Conservation (phyloP, 2,329 filamentous ascomycete species). For the Ceratocystis colombiana region DNA sequence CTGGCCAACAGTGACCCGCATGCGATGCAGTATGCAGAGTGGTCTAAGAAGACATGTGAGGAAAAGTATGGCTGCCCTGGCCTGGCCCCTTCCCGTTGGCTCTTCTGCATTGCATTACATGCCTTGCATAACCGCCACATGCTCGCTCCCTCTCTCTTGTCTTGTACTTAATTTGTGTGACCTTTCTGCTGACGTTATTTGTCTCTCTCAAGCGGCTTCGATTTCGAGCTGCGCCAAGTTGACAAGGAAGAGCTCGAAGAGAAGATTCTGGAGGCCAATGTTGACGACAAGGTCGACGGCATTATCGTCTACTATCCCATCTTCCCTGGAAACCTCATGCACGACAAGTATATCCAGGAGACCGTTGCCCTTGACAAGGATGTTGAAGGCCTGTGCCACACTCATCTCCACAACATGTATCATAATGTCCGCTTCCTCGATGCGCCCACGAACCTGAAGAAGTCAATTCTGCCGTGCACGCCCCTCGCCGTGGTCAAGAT, state of each 20-base stretch:
- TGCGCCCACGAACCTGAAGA: conserved; percentile 61
- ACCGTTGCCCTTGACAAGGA: conserved; percentile 85
- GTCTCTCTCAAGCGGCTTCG: conserved; percentile 59
- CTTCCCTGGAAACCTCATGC: conserved; percentile 65
- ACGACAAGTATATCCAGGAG: conserved; percentile 94
- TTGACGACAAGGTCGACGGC: conserved; percentile 64
- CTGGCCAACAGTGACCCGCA: conserved; percentile 86
- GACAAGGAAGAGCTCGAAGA: conserved; percentile 86
- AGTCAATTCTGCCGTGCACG: conserved; percentile 91
- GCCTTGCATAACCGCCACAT: neutral
- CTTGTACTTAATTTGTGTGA: neutral
- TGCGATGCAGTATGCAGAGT: conserved; percentile 87
- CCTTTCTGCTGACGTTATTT: conserved; percentile 11
- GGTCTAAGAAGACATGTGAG: conserved; percentile 90
- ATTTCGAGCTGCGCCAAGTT: conserved; percentile 74
- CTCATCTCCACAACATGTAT: conserved; percentile 98
- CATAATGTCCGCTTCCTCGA: conserved; percentile 95
- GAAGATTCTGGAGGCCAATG: conserved; percentile 73
- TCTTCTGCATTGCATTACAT: conserved; percentile 11
- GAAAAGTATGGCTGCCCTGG: conserved; percentile 65
- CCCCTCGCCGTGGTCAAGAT: conserved; percentile 95
- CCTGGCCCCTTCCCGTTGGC: neutral
- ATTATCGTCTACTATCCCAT: conserved; percentile 99
- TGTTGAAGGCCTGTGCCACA: conserved; percentile 87
- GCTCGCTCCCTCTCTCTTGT: neutral